Evolutionary conservation across 768 basidiomycete genomes (phyloP).

Genomic region (Leucocoprinus birnbaumii): DNA sequence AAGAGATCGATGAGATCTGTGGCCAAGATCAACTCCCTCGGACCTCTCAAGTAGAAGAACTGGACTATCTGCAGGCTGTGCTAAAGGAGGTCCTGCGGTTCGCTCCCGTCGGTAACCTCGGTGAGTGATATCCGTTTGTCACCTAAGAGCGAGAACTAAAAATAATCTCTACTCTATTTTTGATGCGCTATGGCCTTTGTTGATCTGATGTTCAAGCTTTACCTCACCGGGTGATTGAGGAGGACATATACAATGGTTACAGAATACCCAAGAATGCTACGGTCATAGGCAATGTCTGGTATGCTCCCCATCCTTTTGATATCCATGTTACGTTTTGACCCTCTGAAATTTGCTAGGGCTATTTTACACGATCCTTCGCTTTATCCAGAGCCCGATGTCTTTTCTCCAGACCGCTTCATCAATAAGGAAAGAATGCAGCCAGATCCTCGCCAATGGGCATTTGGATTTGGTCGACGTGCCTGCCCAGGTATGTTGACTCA

Average conservation of each 20-base stretch:
- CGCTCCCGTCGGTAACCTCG: constrained; percentile 38
- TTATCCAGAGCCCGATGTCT: constrained; percentile 17
- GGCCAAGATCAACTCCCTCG: constrained; percentile 31
- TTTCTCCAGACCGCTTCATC: constrained; percentile 20
- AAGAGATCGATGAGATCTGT: constrained; percentile 36
- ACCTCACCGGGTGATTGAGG: constrained; percentile 37
- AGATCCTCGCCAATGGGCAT: constrained; percentile 19
- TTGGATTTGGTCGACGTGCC: constrained; percentile 20
- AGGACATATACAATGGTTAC: constrained; percentile 44
- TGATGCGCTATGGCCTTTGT: no score
- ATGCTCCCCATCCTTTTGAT: no score
- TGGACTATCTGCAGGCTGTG: constrained; percentile 32
- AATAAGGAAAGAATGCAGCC: constrained; percentile 9
- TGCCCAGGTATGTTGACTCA: constrained; percentile 17
- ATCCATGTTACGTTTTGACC: background rate
- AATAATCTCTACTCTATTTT: background rate
- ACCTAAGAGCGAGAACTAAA: background rate
- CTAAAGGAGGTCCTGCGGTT: constrained; percentile 39
- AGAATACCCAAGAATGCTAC: constrained; percentile 43
- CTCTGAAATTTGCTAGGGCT: constrained; percentile 16
- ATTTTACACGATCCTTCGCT: constrained; percentile 22
- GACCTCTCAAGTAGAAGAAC: constrained; percentile 22
- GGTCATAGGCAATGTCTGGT: constrained; percentile 48
- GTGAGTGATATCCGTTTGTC: constrained; percentile 18
- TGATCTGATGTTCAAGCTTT: constrained; percentile 25